phyloP scores from a whole-genome alignment of 768 basidiomycete species.

The Suillus subaureus region DNA sequence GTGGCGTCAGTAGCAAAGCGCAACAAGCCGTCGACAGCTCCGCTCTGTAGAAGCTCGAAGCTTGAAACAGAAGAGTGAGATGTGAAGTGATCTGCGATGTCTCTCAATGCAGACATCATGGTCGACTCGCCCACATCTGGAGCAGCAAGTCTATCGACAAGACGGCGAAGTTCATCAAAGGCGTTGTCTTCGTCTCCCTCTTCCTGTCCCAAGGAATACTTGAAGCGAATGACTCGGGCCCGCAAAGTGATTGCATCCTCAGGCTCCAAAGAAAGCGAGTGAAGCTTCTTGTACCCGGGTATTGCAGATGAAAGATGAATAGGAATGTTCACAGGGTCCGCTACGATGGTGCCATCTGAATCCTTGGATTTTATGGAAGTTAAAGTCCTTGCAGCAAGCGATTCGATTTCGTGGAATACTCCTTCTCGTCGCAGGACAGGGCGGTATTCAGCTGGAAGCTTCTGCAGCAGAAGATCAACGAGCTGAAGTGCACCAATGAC shows the following conservation, averaged over 20 bases:
- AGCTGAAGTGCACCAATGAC: slow-evolving; percentile 91
- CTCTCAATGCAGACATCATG: slow-evolving; percentile 60
- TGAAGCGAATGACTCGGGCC: slow-evolving; percentile 88
- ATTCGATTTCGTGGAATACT: slow-evolving; percentile 92
- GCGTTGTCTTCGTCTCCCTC: slow-evolving; percentile 60
- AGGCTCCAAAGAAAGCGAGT: slow-evolving; percentile 72
- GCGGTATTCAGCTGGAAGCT: slow-evolving; percentile 82
- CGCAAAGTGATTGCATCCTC: slow-evolving; percentile 92
- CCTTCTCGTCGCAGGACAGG: slow-evolving; percentile 93
- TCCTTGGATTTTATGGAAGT: slow-evolving; percentile 55
- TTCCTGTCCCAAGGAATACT: slow-evolving; percentile 64
- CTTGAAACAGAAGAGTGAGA: slow-evolving; percentile 85
- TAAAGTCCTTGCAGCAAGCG: slow-evolving; percentile 65
- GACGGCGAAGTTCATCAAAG: slow-evolving; percentile 59
- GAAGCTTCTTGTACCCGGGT: slow-evolving; percentile 69
- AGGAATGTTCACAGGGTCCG: slow-evolving; percentile 33
- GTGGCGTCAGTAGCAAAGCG: slow-evolving; percentile 75
- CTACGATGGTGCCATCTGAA: slow-evolving; percentile 36
- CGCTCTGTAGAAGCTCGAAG: slow-evolving; percentile 94
- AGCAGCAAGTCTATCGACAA: slow-evolving; percentile 67
- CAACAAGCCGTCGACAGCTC: slow-evolving; percentile 85
- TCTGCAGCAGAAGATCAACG: slow-evolving; percentile 86
- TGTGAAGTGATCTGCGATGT: slow-evolving; percentile 81
- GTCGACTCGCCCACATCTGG: slow-evolving; percentile 62
- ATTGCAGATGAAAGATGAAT: slow-evolving; percentile 47